Base-by-base conservation (phyloP, 768 basidiomycete genomes). In the Suillus luteus region DNA sequence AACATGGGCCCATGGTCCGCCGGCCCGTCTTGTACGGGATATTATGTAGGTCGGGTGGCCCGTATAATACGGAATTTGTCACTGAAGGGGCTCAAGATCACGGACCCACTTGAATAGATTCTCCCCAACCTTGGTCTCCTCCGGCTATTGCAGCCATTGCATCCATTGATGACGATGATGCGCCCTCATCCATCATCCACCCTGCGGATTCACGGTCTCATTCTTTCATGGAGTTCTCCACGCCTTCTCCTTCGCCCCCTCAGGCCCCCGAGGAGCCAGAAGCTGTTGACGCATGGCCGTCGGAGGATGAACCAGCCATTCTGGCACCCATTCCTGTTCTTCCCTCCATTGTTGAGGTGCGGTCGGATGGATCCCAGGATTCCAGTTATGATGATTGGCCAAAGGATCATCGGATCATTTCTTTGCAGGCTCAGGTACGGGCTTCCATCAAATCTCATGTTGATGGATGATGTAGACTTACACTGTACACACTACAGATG, bases 381-480 rank as follows among this genome's bases (percentile, higher is more conserved):
- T 27, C 27, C 17, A 5, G 24, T 19, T 38, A 40, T 17, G 38
- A 40, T 10, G 55, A 40, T 72, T 90, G 6, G 75, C 83, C 3
- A 80, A 85, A 64, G 81, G 81, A 9, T 79, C 80, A 49, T 74
- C 79, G 49, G 79, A 75, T 5, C 80, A 80, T 62, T 75, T 91
- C 10, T 83, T 85, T 61, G 85, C 82, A 24, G 89, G 90, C 27
- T 87, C 88, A 74, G 86, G 90, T 88, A 70, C 27, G 76, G 17
- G 10, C 69, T 35, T 33, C 35, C 43, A 43, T 37, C 49, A 35
- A n/a, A 58, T 27, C 22, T 41, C 43, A 38, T 33, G 27, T 2
- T 11, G 48, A 5, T 44, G 31, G n/a, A 38, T 49, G 2, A 51
- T 19, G 61, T 41, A 62, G 40, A 69, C 60, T 51, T n/a, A 17